Evolutionary conservation across 768 basidiomycete genomes (phyloP).

Genomic region (Termitomyces sp.): DNA sequence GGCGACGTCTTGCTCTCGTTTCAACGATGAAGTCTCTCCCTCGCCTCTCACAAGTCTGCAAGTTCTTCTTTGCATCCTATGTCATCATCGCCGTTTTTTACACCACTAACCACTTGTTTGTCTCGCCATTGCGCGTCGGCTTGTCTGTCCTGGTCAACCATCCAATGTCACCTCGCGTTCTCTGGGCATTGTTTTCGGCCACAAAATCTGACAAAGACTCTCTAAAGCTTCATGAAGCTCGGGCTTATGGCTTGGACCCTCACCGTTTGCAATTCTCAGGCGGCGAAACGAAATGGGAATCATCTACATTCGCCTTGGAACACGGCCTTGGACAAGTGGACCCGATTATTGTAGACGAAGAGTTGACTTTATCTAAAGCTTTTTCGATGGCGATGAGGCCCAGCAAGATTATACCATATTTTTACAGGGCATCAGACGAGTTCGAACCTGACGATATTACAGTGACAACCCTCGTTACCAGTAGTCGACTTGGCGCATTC

Average conservation of each 20-base stretch:
- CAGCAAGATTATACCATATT: constrained; percentile 75
- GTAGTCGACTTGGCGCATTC: constrained; percentile 71
- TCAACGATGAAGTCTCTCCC: background rate
- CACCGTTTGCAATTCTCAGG: constrained; percentile 10
- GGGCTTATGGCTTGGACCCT: constrained; percentile 10
- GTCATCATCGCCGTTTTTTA: constrained; percentile 35
- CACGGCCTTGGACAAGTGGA: constrained; percentile 28
- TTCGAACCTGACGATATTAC: constrained; percentile 70
- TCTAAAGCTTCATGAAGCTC: constrained; percentile 5
- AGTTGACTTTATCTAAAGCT: constrained; percentile 60
- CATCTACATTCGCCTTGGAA: constrained; percentile 27
- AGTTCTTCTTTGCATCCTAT: constrained; percentile 28
- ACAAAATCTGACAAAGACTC: constrained; percentile 5
- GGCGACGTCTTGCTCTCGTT: background rate
- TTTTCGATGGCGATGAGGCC: constrained; percentile 69
- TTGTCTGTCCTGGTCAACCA: constrained; percentile 21
- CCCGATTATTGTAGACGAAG: constrained; percentile 36
- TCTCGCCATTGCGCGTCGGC: constrained; percentile 25
- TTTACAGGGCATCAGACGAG: constrained; percentile 58
- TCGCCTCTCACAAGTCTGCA: constrained; percentile 19
- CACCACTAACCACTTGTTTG: constrained; percentile 36
- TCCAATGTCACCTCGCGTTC: constrained; percentile 15
- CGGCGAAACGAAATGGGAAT: constrained; percentile 25
- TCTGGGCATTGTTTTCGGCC: constrained; percentile 12
- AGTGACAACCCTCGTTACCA: constrained; percentile 80